Evolutionary conservation across 139 green algal genomes (phyloP), one percentile per base, ranked within the genome.

Genomic region (Nannochloris sp.): DNA sequence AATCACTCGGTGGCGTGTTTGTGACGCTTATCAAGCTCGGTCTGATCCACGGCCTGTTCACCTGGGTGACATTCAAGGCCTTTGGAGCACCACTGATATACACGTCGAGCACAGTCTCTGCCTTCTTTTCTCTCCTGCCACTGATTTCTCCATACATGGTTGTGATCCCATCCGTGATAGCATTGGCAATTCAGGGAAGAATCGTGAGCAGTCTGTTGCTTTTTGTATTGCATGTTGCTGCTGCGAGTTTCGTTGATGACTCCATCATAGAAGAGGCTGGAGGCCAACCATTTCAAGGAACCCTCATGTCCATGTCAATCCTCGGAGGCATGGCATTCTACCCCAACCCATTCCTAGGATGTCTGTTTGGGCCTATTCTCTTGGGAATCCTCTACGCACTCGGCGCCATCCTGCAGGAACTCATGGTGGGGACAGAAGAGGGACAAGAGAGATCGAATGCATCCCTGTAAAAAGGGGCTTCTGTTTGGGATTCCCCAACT

Each of bases 11-110:
- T 48, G 68, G 62, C 3, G 82, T 89, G 13, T 80, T 89, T 17
- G 36, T 82, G 4, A 79, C 76, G 10, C 68, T 71, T 9, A 56
- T 87, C 2, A 87, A 89, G 69, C 75, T 89, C 6, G 68, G 78
- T 3, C 57, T 62, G 13, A 83, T 89, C 60, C 83, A 89, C 46
- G 77, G 74, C 6, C 56, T 65, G 13, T 89, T 89, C 68, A 82
- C 71, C 9, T 87, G 83, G 76, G 49, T 86, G 23, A 79, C 66
- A 17, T 75, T 78, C 50, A 53, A 74, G 2, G 62, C 61, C 6
- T 79, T 85, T 40, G 65, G 49, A 9, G 58, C 76, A 1, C 78
- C 78, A 5, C 73, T 88, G 14, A 72, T 72, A 1, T 83, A 83
- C 55, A 65, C 79, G 31, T 62, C 55, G 12, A 63, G 71, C 1